phyloP scores from a whole-genome alignment of 176 grass and related monocot species.

The Rhynchospora pubera region DNA sequence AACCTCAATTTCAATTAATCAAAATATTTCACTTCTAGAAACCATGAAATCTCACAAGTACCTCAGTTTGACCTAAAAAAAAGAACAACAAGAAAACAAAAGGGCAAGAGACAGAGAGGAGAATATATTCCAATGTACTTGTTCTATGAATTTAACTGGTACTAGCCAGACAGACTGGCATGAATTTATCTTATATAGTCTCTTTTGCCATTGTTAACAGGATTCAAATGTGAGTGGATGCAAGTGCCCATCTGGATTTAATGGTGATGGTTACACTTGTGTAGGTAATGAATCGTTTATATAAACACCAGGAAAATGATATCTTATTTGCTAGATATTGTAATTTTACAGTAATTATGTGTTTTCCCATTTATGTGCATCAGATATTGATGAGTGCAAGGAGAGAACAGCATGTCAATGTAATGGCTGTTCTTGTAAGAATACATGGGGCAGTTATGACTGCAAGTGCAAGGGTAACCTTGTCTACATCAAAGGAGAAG shows the following conservation, averaged over 20 bases:
- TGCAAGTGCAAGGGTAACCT: constrained; percentile 55
- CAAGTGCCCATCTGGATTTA: constrained; percentile 61
- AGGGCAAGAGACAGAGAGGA: neutral
- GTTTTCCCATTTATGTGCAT: neutral
- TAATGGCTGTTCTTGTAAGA: constrained; percentile 61
- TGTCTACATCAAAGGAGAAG: constrained; percentile 63
- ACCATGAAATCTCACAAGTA: neutral
- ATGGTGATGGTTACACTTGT: constrained; percentile 60
- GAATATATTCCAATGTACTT: neutral
- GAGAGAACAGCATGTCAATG: constrained; percentile 69
- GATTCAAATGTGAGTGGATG: constrained; percentile 48
- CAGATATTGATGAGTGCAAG: constrained; percentile 80
- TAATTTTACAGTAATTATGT: too few species aligned
- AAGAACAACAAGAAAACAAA: neutral
- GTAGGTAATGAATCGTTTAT: constrained; percentile 28
- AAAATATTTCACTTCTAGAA: neutral
- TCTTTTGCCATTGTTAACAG: constrained; percentile 17
- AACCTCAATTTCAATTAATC: neutral
- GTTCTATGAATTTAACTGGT: neutral
- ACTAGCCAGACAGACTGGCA: neutral
- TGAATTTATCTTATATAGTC: neutral
- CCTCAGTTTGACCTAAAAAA: neutral
- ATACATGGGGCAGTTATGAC: constrained; percentile 75
- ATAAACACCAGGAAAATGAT: neutral
- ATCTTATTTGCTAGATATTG: neutral